Conservation (phyloP, 2,329 filamentous ascomycete genomes). For the Stagonosporopsis rhizophila region DNA sequence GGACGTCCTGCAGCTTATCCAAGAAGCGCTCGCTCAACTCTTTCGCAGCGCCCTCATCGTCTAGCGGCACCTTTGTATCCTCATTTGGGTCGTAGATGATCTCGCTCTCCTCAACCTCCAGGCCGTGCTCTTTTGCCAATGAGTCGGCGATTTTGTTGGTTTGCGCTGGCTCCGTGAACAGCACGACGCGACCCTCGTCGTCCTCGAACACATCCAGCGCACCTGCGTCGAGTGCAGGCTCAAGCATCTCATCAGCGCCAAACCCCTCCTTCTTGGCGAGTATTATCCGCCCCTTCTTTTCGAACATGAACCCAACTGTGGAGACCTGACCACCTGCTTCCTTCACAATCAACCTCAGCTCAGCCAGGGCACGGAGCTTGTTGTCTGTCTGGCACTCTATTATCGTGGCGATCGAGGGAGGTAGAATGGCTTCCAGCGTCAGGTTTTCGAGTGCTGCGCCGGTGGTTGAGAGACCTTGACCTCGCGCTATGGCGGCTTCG, state of each 20-base stretch:
- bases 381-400: constrained; percentile 88
- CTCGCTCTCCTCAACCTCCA: constrained; percentile 76
- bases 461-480: constrained; percentile 79
- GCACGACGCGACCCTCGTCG: constrained; percentile 71
- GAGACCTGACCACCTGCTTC: constrained; percentile 72
- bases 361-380: constrained; percentile 74
- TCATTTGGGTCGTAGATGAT: constrained; percentile 86
- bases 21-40: constrained; percentile 65
- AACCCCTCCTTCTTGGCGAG: constrained; percentile 67
- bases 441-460: constrained; percentile 79
- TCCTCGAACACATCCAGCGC: constrained; percentile 75
- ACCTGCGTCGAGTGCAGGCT: constrained; percentile 84
- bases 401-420: constrained; percentile 75
- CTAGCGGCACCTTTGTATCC: constrained; percentile 73
- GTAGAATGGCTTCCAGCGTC: constrained; percentile 81
- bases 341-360: constrained; percentile 75
- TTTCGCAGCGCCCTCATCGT: constrained; percentile 63
- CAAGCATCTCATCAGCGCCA: constrained; percentile 74
- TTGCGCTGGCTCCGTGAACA: constrained; percentile 72
- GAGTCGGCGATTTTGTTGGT: constrained; percentile 70
- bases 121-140: constrained; percentile 67
- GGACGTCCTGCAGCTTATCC: constrained; percentile 69
- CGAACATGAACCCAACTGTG: constrained; percentile 83
- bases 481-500: constrained; percentile 84
- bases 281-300: constrained; percentile 76